Conservation (phyloP, 1,139 yeast species). For the Saccharomyces uvarum region DNA sequence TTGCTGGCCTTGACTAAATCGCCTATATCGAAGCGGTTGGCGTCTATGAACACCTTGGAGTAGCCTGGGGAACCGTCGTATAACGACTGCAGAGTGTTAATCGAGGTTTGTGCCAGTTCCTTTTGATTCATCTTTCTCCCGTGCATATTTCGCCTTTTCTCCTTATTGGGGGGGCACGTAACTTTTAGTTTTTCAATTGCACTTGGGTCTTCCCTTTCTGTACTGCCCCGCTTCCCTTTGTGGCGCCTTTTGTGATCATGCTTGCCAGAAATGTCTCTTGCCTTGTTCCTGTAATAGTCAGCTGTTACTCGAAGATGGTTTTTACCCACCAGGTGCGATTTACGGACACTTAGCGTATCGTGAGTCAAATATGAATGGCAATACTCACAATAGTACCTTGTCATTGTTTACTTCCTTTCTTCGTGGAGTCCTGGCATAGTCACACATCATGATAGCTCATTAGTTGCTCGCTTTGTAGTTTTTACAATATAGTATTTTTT, state of each 20-base stretch:
- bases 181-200: conserved; percentile 1
- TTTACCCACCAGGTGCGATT: conserved; percentile 73
- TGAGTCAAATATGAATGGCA: conserved; percentile 83
- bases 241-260: conserved; percentile 1
- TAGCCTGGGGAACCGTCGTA: conserved; percentile 30
- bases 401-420: conserved; percentile 24
- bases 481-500: background rate
- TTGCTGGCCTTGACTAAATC: conserved; percentile 20
- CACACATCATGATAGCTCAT: background rate
- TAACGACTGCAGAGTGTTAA: conserved; percentile 12
- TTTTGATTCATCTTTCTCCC: conserved; percentile 6
- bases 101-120: conserved; percentile 6
- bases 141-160: conserved; percentile 8
- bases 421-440: too few species aligned
- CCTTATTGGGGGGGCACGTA: conserved; percentile 11
- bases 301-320: conserved; percentile 71
- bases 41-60: conserved; percentile 24
- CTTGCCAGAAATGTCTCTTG: conserved; percentile 3
- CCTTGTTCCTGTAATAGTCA: conserved; percentile 49
- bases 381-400: conserved; percentile 70
- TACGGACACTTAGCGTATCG: conserved; percentile 79
- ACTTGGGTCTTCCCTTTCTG: background rate
- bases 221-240: background rate
- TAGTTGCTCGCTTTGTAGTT: background rate
- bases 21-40: conserved; percentile 27